These are phyloP conservation scores for Candolleomyces aberdarensis DNA, from an alignment of 768 basidiomycete species.

Conservation along the genomic window DNA sequence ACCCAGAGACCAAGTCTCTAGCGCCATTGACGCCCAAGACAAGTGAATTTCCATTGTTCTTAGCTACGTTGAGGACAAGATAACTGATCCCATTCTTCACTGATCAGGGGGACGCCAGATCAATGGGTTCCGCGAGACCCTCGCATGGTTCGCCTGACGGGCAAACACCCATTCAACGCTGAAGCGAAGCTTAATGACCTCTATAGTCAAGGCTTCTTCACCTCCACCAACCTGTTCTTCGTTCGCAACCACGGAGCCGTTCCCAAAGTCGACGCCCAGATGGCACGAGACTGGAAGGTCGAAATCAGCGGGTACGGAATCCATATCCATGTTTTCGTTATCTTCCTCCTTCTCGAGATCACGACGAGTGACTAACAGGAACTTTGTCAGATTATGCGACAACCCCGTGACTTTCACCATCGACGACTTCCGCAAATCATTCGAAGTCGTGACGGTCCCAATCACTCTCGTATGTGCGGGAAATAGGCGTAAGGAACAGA, in stretches of 20 bases:
- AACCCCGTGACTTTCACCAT: conserved; percentile 37
- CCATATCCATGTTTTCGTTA: neutral
- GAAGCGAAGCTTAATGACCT: conserved; percentile 47
- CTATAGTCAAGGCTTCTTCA: conserved; percentile 51
- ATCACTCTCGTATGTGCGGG: conserved; percentile 64
- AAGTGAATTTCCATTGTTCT: neutral
- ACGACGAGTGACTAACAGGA: conserved; percentile 3
- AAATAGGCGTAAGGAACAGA: conserved; percentile 65
- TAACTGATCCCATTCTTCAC: neutral
- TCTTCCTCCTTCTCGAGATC: neutral
- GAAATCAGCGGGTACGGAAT: conserved; percentile 36
- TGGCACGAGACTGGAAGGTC: conserved; percentile 41
- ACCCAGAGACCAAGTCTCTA: conserved; percentile 3
- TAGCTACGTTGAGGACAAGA: neutral
- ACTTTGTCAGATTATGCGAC: conserved; percentile 30
- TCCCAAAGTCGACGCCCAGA: conserved; percentile 39
- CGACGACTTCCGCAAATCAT: conserved; percentile 40
- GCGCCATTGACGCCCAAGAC: conserved; percentile 7
- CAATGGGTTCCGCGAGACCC: conserved; percentile 28
- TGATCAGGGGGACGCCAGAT: conserved; percentile 23
- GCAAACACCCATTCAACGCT: conserved; percentile 60
- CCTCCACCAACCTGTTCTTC: conserved; percentile 50
- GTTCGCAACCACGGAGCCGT: conserved; percentile 66
- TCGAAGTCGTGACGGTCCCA: conserved; percentile 54
- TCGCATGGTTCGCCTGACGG: conserved; percentile 48